Evolutionary conservation across 352 stramenopile genomes (phyloP).

Genomic region (Phytophthora sp.): DNA sequence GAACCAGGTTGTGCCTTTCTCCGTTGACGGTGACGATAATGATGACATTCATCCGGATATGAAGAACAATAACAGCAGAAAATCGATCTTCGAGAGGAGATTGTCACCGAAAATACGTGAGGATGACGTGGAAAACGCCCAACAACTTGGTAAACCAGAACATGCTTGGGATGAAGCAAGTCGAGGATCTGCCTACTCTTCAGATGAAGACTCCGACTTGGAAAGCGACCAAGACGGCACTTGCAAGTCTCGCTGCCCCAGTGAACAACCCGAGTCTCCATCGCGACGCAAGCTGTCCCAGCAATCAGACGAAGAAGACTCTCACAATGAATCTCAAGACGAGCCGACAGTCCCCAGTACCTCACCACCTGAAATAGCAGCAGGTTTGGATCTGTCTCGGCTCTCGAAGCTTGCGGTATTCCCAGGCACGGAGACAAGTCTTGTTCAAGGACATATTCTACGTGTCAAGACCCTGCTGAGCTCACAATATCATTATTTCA

Average conservation of each 20-base stretch:
- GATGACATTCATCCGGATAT: constrained; percentile 35
- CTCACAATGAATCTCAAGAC: constrained; percentile 64
- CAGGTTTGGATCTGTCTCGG: constrained; percentile 51
- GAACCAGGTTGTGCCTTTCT: constrained; percentile 71
- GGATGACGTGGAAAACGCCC: constrained; percentile 1
- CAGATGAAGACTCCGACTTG: constrained; percentile 30
- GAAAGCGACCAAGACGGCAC: constrained; percentile 22
- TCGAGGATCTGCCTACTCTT: constrained; percentile 21
- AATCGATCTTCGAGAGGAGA: constrained; percentile 34
- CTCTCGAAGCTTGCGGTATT: constrained; percentile 85
- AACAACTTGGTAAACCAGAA: constrained; percentile 30
- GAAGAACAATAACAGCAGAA: constrained; percentile 7
- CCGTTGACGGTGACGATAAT: constrained; percentile 51
- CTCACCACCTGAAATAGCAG: constrained; percentile 6
- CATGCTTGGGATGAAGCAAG: constrained; percentile 53
- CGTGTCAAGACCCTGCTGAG: constrained; percentile 65
- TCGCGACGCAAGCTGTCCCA: constrained; percentile 28
- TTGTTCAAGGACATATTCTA: constrained; percentile 50
- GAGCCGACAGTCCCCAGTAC: constrained; percentile 27
- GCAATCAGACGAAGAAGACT: constrained; percentile 40
- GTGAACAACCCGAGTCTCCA: constrained; percentile 40
- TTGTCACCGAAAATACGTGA: constrained; percentile 15
- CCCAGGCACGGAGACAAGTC: constrained; percentile 55
- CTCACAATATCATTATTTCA: constrained; percentile 69
- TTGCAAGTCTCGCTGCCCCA: constrained; percentile 16